Evolutionary conservation across 768 basidiomycete species (phyloP), one percentile per base, ranked within the genome.

Genomic region (Porphyrellus cyaneotinctus): DNA sequence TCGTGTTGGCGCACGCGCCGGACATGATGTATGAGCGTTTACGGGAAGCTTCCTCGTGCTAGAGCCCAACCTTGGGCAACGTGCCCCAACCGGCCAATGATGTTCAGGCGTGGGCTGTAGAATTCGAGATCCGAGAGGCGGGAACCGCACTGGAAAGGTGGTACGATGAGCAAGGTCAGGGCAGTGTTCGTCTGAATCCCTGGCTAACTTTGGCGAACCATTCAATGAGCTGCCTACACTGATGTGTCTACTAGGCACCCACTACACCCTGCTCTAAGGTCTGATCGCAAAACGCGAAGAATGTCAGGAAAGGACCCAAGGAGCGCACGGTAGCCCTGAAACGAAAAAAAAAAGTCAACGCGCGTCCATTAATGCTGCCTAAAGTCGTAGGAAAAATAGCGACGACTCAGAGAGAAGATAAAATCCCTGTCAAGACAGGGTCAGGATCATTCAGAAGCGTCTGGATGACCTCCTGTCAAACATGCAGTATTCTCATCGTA

Each of bases 371-470:
- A 28, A 28, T 5, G 26, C 26, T 28, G 26, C 26, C 9, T 5
- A 4, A 28, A 28, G 9, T 28, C 4, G 26, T n/a, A 33, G 17
- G n/a, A 36, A 41, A 5, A 47, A 37, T 14, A 33, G 43, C 22
- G 20, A 52, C 12, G 30, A 49, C 31, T 69, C 68, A 71, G 70
- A 71, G 70, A 70, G 68, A 70, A 70, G 68, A 70, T 70, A 50
- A 7, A 6, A 13, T 58, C 59, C 61, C 60, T 28, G 57, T 48
- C 51, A 15, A 2, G 49, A 58, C 60, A 20, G 59, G 57, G 50
- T 59, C 20, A n/a, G 24, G 26, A 59, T 70, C 68, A 66, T 56
- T 37, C 56, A 58, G 62, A 37, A 68, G 66, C 70, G 60, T 56
- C 66, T 36, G 4, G 13, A 39, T 22, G 65, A 64, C 68, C 68